A percentile compares a stretch with the other conserved stretches of the same genome.
Evolutionary conservation across 2,329 filamentous ascomycete genomes (phyloP).

Genomic region (Paramyrothecium roridum): DNA sequence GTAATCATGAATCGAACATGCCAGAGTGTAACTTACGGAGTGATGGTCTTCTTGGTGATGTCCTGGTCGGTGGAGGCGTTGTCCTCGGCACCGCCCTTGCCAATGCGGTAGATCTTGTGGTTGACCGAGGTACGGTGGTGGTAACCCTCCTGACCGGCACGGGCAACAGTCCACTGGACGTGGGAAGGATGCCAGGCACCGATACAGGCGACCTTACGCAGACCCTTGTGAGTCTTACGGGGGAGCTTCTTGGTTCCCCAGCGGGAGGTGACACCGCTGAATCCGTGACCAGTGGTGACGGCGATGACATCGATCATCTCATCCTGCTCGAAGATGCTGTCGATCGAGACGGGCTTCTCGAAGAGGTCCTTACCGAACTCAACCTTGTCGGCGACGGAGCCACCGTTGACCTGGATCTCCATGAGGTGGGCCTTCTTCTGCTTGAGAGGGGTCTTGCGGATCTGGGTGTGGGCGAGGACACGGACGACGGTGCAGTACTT

Average conservation of each 20-base stretch:
- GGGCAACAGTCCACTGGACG: slow-evolving; percentile 99
- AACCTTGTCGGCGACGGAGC: slow-evolving; percentile 93
- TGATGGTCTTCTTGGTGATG: slow-evolving; percentile 99
- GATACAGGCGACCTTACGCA: slow-evolving; percentile 99
- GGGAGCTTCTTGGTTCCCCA: slow-evolving; percentile 99
- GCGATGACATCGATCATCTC: slow-evolving; percentile 99
- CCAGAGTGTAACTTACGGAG: slow-evolving; percentile 71
- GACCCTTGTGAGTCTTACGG: slow-evolving; percentile 99
- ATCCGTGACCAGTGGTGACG: slow-evolving; percentile 99
- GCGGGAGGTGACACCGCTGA: slow-evolving; percentile 92
- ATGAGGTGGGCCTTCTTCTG: slow-evolving; percentile 99
- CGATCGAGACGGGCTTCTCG: slow-evolving; percentile 96
- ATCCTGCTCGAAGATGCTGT: slow-evolving; percentile 96
- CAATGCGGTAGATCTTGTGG: slow-evolving; percentile 99
- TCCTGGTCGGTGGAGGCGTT: slow-evolving; percentile 95
- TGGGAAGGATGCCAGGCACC: slow-evolving; percentile 99
- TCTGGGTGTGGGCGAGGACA: slow-evolving; percentile 98
- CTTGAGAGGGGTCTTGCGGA: slow-evolving; percentile 98
- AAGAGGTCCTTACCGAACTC: slow-evolving; percentile 92
- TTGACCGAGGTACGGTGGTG: slow-evolving; percentile 99
- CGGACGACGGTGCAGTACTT: slow-evolving; percentile 99
- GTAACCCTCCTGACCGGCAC: slow-evolving; percentile 99
- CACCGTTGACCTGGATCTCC: slow-evolving; percentile 99
- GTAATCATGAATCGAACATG: not conserved
- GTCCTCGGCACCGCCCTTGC: slow-evolving; percentile 85